Evolutionary conservation across 371 early-diverging fungal genomes (phyloP).

Genomic region (Mucor lusitanicus): DNA sequence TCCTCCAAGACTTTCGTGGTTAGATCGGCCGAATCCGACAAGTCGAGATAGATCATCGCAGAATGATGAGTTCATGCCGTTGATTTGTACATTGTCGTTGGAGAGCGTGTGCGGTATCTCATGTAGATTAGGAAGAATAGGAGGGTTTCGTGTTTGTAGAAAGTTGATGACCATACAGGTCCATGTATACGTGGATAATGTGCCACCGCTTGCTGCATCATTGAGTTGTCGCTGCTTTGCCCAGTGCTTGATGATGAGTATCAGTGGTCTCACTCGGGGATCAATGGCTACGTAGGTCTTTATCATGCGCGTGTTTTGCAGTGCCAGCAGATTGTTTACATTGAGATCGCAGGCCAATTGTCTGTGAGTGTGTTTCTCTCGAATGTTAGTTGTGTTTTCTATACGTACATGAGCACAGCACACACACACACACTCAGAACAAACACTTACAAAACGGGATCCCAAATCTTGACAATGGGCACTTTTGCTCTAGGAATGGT

Average conservation of each 20-base stretch:
- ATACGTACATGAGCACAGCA: background rate
- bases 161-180: conserved; percentile 31
- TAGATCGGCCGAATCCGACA: conserved; percentile 67
- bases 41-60: conserved; percentile 64
- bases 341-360: conserved; percentile 82
- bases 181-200: conserved; percentile 75
- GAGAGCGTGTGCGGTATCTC: conserved; percentile 36
- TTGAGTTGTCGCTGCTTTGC: conserved; percentile 71
- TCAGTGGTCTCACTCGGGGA: conserved; percentile 74
- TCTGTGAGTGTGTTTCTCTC: conserved; percentile 19
- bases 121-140: conserved; percentile 87
- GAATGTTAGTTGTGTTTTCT: background rate
- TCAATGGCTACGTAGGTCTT: conserved; percentile 78
- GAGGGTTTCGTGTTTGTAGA: conserved; percentile 46
- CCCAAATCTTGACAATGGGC: conserved; percentile 67
- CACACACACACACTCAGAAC: background rate
- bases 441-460: conserved; percentile 60
- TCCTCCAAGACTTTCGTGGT: conserved; percentile 76
- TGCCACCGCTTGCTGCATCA: conserved; percentile 88
- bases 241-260: conserved; percentile 85
- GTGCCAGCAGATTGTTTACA: conserved; percentile 77
- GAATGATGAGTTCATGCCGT: conserved; percentile 51
- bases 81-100: conserved; percentile 15
- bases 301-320: conserved; percentile 80
- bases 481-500: conserved; percentile 68